Percentiles rank a stretch among this genome's conserved stretches.
phyloP scores from a whole-genome alignment of 2,329 filamentous ascomycete species.

The Grosmannia clavigera region DNA sequence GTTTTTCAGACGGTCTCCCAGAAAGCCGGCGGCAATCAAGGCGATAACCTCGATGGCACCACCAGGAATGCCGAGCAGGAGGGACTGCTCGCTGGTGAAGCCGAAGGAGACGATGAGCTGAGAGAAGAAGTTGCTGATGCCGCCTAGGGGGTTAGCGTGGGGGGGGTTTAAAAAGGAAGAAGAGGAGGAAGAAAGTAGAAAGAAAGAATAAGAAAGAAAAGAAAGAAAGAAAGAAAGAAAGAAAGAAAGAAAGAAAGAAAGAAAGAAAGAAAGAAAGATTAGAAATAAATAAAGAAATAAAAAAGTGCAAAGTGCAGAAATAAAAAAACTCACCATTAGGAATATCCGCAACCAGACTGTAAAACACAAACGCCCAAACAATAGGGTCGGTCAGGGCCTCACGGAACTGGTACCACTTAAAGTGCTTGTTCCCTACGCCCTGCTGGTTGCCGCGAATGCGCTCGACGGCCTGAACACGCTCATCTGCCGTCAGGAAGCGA shows the following conservation, averaged over 20 bases:
- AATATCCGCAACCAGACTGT: slow-evolving; percentile 21
- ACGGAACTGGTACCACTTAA: slow-evolving; percentile 48
- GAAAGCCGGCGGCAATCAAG: slow-evolving; percentile 22
- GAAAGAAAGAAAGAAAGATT: background rate
- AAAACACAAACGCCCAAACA: slow-evolving; percentile 24
- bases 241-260: background rate
- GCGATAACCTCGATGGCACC: slow-evolving; percentile 45
- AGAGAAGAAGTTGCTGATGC: slow-evolving; percentile 25
- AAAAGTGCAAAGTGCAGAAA: background rate
- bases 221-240: background rate
- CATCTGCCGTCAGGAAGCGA: slow-evolving; percentile 40
- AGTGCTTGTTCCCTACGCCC: slow-evolving; percentile 56
- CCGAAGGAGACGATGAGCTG: slow-evolving; percentile 42
- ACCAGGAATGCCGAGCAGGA: slow-evolving; percentile 53
- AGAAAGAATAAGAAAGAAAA: too few species aligned
- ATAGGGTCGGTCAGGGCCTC: slow-evolving; percentile 25
- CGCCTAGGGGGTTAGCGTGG: slow-evolving; percentile 6
- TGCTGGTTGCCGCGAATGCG: slow-evolving; percentile 53
- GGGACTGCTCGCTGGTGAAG: slow-evolving; percentile 47
- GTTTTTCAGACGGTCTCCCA: slow-evolving; percentile 43
- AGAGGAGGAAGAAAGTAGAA: background rate
- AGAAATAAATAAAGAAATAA: too few species aligned
- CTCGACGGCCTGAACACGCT: slow-evolving; percentile 37
- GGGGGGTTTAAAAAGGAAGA: background rate
- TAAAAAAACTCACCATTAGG: slow-evolving; percentile 22